Evolutionary conservation across 2,329 filamentous ascomycete genomes (phyloP).

Genomic region (Apiospora aurea): DNA sequence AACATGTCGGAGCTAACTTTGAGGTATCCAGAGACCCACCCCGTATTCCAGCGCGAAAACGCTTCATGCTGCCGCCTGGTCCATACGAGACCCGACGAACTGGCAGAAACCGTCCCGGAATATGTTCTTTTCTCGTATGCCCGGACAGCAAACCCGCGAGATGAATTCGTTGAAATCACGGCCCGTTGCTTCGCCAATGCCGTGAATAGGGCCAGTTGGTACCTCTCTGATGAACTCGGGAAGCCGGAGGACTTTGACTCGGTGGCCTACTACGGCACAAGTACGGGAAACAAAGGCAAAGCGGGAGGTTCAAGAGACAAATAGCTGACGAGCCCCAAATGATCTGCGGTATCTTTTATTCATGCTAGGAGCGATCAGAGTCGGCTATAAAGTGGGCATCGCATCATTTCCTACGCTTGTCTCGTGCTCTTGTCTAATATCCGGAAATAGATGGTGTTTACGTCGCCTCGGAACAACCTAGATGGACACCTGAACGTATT

Average conservation of each 20-base stretch:
- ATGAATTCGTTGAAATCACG: slow-evolving; percentile 34
- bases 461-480: slow-evolving; percentile 27
- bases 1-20: background rate
- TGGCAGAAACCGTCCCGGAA: slow-evolving; percentile 30
- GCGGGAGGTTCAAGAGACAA: too few relatives aligned
- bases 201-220: slow-evolving; percentile 33
- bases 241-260: slow-evolving; percentile 23
- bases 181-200: slow-evolving; percentile 32
- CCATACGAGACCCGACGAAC: slow-evolving; percentile 32
- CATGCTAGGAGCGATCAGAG: slow-evolving; percentile 26
- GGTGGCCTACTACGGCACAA: slow-evolving; percentile 25
- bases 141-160: slow-evolving; percentile 29
- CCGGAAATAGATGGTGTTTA: slow-evolving; percentile 22
- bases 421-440: background rate
- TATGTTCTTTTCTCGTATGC: slow-evolving; percentile 34
- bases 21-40: background rate
- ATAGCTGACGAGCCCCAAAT: background rate
- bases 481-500: slow-evolving; percentile 25
- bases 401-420: background rate
- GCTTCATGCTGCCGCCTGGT: slow-evolving; percentile 28
- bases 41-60: background rate
- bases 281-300: slow-evolving; percentile 1
- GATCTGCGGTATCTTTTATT: slow-evolving; percentile 26
- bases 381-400: slow-evolving; percentile 25
- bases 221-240: slow-evolving; percentile 29